A percentile compares a stretch with the other conserved stretches of the same genome.
Evolutionary conservation across 441 rosid species (phyloP).

Genomic region (Iberis amara): DNA sequence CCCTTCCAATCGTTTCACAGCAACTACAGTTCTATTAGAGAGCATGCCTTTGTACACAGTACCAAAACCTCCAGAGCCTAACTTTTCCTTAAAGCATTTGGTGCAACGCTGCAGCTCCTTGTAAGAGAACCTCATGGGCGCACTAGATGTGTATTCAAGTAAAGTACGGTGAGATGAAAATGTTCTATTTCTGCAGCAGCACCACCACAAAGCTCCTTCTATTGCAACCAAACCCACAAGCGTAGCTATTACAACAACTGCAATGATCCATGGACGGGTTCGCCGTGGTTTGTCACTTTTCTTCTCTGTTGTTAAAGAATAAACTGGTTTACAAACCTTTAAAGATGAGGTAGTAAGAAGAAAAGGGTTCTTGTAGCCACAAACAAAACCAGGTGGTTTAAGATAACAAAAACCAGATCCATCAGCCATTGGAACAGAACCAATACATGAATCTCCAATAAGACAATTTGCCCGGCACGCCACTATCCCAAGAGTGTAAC

Average conservation of each 20-base stretch:
- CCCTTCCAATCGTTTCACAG: slow-evolving; percentile 66
- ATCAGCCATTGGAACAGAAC: slow-evolving; percentile 54
- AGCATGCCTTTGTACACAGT: too few species aligned
- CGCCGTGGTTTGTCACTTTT: slow-evolving; percentile 27
- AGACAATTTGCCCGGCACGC: slow-evolving; percentile 62
- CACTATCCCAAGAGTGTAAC: slow-evolving; percentile 46
- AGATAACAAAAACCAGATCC: slow-evolving; percentile 57
- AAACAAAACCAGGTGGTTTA: slow-evolving; percentile 44
- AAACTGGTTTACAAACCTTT: slow-evolving; percentile 55
- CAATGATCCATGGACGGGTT: slow-evolving; percentile 39
- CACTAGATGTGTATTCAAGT: slow-evolving; percentile 69
- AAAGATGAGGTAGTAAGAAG: slow-evolving; percentile 54
- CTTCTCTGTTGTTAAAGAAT: neutral
- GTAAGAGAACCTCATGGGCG: slow-evolving; percentile 64
- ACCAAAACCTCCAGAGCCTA: too few species aligned
- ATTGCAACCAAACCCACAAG: slow-evolving; percentile 38
- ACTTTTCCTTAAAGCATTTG: slow-evolving; percentile 38
- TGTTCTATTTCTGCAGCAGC: slow-evolving; percentile 46
- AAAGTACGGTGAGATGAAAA: slow-evolving; percentile 55
- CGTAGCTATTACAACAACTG: slow-evolving; percentile 36
- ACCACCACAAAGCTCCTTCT: slow-evolving; percentile 58
- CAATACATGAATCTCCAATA: slow-evolving; percentile 41
- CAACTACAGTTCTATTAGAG: slow-evolving; percentile 26
- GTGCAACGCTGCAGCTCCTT: slow-evolving; percentile 55
- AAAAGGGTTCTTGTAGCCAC: slow-evolving; percentile 51